A percentile compares a stretch with the other conserved stretches of the same genome.
phyloP scores from a whole-genome alignment of 176 grass and related monocot genomes.

The Rhynchospora pubera region DNA sequence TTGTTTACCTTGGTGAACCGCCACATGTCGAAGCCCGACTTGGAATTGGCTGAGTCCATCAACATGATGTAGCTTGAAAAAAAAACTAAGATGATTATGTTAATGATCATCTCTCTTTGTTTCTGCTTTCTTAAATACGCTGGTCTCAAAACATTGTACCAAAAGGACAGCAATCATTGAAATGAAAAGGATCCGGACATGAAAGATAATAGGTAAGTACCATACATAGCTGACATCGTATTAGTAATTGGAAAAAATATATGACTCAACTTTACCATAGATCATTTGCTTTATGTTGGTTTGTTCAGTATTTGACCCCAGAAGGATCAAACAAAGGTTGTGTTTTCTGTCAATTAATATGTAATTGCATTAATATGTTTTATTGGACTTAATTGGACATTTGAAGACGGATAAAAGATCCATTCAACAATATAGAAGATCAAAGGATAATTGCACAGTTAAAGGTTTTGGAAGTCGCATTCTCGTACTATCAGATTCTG shows the following conservation, averaged over 20 bases:
- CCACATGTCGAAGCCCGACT: neutral
- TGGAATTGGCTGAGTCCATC: constrained; percentile 61
- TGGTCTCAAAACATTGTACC: neutral
- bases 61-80: constrained; percentile 68
- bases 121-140: neutral
- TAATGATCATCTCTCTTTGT: neutral
- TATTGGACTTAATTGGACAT: neutral
- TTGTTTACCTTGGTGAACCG: constrained; percentile 73
- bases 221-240: neutral
- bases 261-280: no score
- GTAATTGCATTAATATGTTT: neutral
- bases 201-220: neutral
- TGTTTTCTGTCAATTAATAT: neutral
- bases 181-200: neutral
- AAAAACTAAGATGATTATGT: neutral
- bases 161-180: neutral
- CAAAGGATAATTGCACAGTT: neutral
- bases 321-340: neutral
- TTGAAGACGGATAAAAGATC: neutral
- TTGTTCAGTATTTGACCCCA: neutral
- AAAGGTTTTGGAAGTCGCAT: neutral
- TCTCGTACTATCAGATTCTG: neutral
- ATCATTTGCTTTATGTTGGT: neutral
- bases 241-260: neutral
- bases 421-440: neutral